Conservation (phyloP, 2,329 filamentous ascomycete genomes). For the Phialophora tarda region DNA sequence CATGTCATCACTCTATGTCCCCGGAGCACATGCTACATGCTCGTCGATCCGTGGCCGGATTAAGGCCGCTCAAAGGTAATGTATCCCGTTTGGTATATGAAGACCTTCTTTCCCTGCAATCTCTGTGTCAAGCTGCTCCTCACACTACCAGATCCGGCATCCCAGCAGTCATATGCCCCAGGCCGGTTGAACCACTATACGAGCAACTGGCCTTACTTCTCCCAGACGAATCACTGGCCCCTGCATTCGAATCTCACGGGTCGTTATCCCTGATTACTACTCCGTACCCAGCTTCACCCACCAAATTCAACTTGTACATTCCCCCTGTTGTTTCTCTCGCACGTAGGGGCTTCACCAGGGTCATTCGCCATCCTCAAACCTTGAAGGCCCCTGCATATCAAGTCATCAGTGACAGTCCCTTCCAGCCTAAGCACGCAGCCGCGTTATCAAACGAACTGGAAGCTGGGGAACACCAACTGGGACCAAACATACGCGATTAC, state of each 20-base stretch:
- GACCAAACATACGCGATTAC: neutral
- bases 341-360: neutral
- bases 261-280: conserved; percentile 11
- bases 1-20: neutral
- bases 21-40: neutral
- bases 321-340: neutral
- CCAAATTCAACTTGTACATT: neutral
- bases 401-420: neutral
- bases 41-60: neutral
- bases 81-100: neutral
- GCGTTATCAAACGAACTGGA: neutral
- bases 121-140: neutral
- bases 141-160: neutral
- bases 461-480: neutral
- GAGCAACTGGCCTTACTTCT: neutral
- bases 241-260: conserved; percentile 1
- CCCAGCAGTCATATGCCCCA: neutral
- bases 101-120: neutral
- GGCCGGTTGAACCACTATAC: neutral
- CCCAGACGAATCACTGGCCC: neutral
- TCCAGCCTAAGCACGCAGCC: neutral
- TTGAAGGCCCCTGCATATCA: neutral
- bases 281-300: neutral
- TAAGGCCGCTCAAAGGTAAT: conserved; percentile 5
- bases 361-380: neutral